Base-by-base conservation (phyloP, 306 rosid species). In the Nissolia schottii region DNA sequence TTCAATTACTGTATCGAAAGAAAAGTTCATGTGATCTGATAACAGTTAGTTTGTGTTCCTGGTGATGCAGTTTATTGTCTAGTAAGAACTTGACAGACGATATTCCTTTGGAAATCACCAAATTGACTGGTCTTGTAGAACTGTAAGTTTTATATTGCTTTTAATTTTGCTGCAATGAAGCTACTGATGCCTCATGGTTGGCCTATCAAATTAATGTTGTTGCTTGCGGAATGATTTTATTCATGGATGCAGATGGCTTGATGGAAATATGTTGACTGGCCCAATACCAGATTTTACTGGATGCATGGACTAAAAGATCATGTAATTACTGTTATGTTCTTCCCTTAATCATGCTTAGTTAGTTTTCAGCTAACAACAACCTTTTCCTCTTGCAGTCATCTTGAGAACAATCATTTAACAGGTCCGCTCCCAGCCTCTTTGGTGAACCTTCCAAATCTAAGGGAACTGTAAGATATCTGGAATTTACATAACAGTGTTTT, bases 281-380 rank as follows among this genome's bases (percentile, higher is more conserved):
- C 79, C 90, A 65, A 50, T 91, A 79, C 98, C 98, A 5, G 97
- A 91, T 85, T 87, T 93, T 62, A 81, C 86, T 51, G 89, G 97
- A 60, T 93, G 87, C 69, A 61, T 64, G 53, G 82, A 85, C 87
- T 85, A 91, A 82, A 86, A 85, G 77, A 91, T 89, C 81, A 87
- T 93, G 98, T 93, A 89, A 83, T 78, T 38, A 60, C n/a, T 23
- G 50, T 41, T 48, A 64, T 55, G 67, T 69, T 73, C 10, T 34
- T 61, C 62, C 66, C 60, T 19, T 63, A 15, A 37, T 49, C 46
- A 16, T 76, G 53, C 15, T 67, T 31, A 38, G 32, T n/a, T 50
- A 29, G 29, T 34, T 57, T 59, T 77, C 64, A 53, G 50, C 88
- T 87, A 74, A 87, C 25, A 22, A 49, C 55, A 61, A 11, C 73